Base-by-base conservation (phyloP, 345 rosid genomes). In the Moringa oleifera region DNA sequence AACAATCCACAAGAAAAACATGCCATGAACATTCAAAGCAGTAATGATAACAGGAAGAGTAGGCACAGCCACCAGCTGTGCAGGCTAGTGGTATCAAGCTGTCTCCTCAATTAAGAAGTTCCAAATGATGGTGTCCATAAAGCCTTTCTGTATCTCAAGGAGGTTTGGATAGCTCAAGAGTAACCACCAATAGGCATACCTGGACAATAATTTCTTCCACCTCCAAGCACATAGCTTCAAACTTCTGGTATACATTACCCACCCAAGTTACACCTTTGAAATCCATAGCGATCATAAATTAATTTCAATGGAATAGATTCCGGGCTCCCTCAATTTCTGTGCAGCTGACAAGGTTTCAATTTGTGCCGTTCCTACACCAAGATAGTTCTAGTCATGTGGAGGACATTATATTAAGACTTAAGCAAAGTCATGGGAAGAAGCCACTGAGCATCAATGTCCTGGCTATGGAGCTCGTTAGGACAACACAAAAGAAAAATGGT, bases 141-240 rank as follows among this genome's bases (percentile, higher is more conserved):
- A 55, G 18, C 18, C 58, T 36, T 25, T 51, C 54, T 6, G 25
- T 23, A 54, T 13, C 15, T 58, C 19, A 18, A 54, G 37, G 22
- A 50, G 58, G 16, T 13, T 23, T 54, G 50, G 46, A 20, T 18
- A 55, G 7, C 12, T n/a, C 46, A 61, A 55, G 6, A 51, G 11
- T 11, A 33, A 33, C 7, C 9, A 53, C 62, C 6, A 15, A 2
- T 51, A 65, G 61, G 47, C 47, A 41, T 76, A 86, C 96, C 97
- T 81, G 85, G 58, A 80, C 82, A 67, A 91, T 79, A 67, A 80
- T 73, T 61, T 91, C 97, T 85, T 91, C 97, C 55, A 88, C 90
- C 86, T 91, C 96, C 80, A 88, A 79, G 75, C 89, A 91, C 89
- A 88, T 71, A 58, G 89, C 79, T 83, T 91, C 97, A 73, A 88